Conservation (phyloP, 768 basidiomycete genomes). For the Collybia sordida region DNA sequence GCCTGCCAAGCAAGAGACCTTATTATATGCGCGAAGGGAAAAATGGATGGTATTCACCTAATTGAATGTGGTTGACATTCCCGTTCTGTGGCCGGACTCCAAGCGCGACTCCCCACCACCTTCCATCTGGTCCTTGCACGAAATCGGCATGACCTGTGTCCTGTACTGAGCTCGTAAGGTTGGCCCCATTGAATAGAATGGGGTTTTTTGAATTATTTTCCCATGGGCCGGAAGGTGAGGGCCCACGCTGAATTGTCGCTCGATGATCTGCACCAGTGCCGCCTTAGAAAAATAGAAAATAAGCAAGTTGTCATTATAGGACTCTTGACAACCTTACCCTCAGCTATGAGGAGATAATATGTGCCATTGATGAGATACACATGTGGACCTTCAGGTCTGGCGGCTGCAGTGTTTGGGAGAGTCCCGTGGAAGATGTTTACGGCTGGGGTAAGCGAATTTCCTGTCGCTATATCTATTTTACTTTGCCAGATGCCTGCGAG, state of each 20-base stretch:
- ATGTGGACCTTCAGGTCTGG: conserved; percentile 43
- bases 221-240: conserved; percentile 39
- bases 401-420: conserved; percentile 30
- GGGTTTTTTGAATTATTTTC: conserved; percentile 39
- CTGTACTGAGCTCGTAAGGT: conserved; percentile 33
- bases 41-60: conserved; percentile 19
- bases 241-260: conserved; percentile 36
- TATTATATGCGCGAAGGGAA: neutral
- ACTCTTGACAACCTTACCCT: conserved; percentile 21
- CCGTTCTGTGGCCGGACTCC: conserved; percentile 34
- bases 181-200: conserved; percentile 37
- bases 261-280: conserved; percentile 34
- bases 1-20: conserved; percentile 16
- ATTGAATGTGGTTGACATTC: conserved; percentile 33
- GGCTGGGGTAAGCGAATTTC: conserved; percentile 33
- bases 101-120: conserved; percentile 41
- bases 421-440: conserved; percentile 35
- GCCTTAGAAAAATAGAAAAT: conserved; percentile 16
- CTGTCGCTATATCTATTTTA: conserved; percentile 36
- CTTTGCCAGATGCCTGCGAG: conserved; percentile 37
- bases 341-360: conserved; percentile 40
- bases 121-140: conserved; percentile 31
- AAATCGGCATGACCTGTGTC: conserved; percentile 38
- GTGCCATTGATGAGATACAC: conserved; percentile 35
- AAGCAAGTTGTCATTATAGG: neutral